These are phyloP conservation scores for Cotoneaster glaucophyllus DNA, from an alignment of 306 rosid species.

Conservation along the genomic window DNA sequence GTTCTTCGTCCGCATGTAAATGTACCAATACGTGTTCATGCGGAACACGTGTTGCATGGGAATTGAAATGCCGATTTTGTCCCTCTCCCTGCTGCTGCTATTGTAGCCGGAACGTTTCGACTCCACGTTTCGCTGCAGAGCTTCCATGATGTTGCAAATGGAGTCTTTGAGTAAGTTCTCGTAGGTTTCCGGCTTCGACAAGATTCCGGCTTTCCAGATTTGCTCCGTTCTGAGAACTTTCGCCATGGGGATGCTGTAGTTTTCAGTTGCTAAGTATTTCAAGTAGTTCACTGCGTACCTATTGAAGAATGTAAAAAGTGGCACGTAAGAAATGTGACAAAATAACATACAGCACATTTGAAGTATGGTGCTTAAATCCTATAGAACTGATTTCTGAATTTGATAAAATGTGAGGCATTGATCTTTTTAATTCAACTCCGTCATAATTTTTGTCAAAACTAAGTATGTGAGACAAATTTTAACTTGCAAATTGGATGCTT, in stretches of 20 bases:
- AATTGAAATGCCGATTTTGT: constrained; percentile 23
- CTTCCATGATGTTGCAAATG: constrained; percentile 63
- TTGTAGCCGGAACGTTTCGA: constrained; percentile 41
- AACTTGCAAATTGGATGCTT: too few relatives aligned
- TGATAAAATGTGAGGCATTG: too few relatives aligned
- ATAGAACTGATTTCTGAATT: too few relatives aligned
- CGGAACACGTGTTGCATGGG: constrained; percentile 37
- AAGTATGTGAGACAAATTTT: too few relatives aligned
- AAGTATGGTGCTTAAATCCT: not conserved
- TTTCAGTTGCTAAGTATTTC: constrained; percentile 54
- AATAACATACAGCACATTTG: not conserved
- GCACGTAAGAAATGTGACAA: too few relatives aligned
- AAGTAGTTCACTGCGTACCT: constrained; percentile 62
- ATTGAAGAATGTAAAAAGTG: not conserved
- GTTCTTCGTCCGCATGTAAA: constrained; percentile 72
- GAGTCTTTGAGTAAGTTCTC: constrained; percentile 47
- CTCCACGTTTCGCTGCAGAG: constrained; percentile 70
- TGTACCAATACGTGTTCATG: constrained; percentile 90
- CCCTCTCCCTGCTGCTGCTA: constrained; percentile 35
- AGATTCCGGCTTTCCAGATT: constrained; percentile 56
- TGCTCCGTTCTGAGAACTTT: constrained; percentile 67
- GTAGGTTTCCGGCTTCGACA: constrained; percentile 31
- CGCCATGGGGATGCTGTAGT: constrained; percentile 48
- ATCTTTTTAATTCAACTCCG: too few relatives aligned
- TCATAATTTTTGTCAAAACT: too few relatives aligned